phyloP scores from a whole-genome alignment of 371 early-diverging fungal species.

The Umbelopsis sp. region DNA sequence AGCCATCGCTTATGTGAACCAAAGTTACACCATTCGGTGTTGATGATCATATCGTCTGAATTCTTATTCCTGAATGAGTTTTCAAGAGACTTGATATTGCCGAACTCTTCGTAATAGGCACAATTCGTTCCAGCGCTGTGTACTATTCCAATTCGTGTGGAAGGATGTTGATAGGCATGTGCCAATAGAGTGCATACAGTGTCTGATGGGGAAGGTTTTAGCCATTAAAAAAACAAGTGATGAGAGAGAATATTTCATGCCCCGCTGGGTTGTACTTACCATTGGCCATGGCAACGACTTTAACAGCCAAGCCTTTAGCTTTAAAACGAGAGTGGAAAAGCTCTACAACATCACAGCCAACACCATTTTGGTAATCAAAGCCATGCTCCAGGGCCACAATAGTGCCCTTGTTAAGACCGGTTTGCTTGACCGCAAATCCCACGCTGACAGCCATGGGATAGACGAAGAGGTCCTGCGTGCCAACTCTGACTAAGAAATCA shows the following conservation, averaged over 20 bases:
- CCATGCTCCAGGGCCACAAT: slow-evolving; percentile 49
- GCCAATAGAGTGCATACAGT: slow-evolving; percentile 92
- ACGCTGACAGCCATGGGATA: slow-evolving; percentile 48
- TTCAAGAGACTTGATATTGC: slow-evolving; percentile 37
- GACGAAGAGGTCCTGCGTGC: slow-evolving; percentile 20
- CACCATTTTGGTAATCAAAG: slow-evolving; percentile 45
- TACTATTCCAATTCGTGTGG: slow-evolving; percentile 88
- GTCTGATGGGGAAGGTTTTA: slow-evolving; percentile 50
- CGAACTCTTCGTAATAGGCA: slow-evolving; percentile 70
- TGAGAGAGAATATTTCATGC: not conserved
- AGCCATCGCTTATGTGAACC: slow-evolving; percentile 67
- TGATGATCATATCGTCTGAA: slow-evolving; percentile 80
- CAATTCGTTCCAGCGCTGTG: slow-evolving; percentile 96
- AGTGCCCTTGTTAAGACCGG: slow-evolving; percentile 42
- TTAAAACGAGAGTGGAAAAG: slow-evolving; percentile 39
- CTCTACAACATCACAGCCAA: slow-evolving; percentile 47
- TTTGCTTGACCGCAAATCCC: slow-evolving; percentile 51
- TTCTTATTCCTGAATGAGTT: slow-evolving; percentile 29
- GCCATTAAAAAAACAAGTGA: not conserved
- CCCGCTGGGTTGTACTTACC: slow-evolving; percentile 29
- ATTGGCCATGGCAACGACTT: slow-evolving; percentile 55
- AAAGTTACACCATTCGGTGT: slow-evolving; percentile 86
- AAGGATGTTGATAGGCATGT: slow-evolving; percentile 86
- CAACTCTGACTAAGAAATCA: slow-evolving; percentile 45
- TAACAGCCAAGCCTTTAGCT: slow-evolving; percentile 45